A percentile compares a stretch with the other conserved stretches of the same genome.
Evolutionary conservation across 305 asterid genomes (phyloP).

Genomic region (Ajuga reptans): DNA sequence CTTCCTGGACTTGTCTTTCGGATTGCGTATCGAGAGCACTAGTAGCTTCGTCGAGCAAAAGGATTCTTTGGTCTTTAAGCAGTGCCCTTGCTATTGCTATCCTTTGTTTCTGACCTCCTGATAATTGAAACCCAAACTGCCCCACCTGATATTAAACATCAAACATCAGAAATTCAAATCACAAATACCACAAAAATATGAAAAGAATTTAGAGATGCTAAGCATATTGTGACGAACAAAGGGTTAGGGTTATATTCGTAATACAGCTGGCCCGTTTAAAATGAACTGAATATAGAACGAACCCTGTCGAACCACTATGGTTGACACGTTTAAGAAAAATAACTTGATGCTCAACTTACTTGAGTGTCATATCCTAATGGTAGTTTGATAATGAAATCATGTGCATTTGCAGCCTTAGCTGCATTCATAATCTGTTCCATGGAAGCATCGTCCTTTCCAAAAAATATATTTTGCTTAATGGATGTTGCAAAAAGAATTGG

Average conservation of each 20-base stretch:
- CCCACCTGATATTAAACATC: conserved; percentile 45
- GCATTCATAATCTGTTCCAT: conserved; percentile 41
- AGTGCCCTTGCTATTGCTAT: conserved; percentile 74
- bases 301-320: too few relatives aligned
- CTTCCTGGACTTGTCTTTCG: conserved; percentile 58
- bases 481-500: conserved; percentile 72
- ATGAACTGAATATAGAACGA: too few relatives aligned
- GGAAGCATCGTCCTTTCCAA: conserved; percentile 72
- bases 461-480: conserved; percentile 55
- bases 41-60: conserved; percentile 75
- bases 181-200: neutral
- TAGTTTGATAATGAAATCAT: conserved; percentile 49
- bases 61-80: conserved; percentile 54
- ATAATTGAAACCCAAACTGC: conserved; percentile 56
- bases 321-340: too few relatives aligned
- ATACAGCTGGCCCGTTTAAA: too few relatives aligned
- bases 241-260: too few relatives aligned
- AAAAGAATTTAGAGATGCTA: neutral
- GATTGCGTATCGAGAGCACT: conserved; percentile 75
- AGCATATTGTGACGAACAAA: too few relatives aligned
- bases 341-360: neutral
- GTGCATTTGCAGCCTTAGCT: conserved; percentile 70
- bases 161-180: neutral
- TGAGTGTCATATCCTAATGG: conserved; percentile 67
- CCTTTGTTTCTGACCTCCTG: conserved; percentile 81